phyloP scores from a whole-genome alignment of 2,329 filamentous ascomycete species.

The Fusarium tjaetaba region DNA sequence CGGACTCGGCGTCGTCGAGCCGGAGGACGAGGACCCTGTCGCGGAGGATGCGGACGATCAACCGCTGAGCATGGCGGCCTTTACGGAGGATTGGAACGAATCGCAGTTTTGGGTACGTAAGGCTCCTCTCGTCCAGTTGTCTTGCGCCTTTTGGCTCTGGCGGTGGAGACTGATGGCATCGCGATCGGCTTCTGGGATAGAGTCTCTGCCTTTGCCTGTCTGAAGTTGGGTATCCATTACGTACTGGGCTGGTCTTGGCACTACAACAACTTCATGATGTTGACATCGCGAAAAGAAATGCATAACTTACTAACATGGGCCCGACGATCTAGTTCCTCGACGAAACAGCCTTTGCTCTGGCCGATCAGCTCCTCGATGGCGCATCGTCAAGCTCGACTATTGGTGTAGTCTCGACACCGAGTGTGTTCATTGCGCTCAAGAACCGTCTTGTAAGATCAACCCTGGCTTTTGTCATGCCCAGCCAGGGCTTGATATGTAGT shows the following conservation, averaged over 20 bases:
- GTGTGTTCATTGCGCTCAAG: slow-evolving; percentile 79
- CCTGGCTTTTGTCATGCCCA: neutral
- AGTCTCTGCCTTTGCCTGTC: slow-evolving; percentile 6
- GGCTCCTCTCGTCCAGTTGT: slow-evolving; percentile 6
- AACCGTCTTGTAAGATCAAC: slow-evolving; percentile 63
- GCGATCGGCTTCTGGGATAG: slow-evolving; percentile 25
- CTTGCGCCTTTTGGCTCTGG: neutral
- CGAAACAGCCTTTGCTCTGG: slow-evolving; percentile 72
- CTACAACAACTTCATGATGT: slow-evolving; percentile 39
- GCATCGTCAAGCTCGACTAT: slow-evolving; percentile 67
- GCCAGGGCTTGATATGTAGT: neutral
- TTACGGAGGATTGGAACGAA: slow-evolving; percentile 84
- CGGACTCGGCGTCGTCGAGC: slow-evolving; percentile 52
- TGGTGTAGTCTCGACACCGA: slow-evolving; percentile 78
- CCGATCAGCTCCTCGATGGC: slow-evolving; percentile 71
- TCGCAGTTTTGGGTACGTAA: slow-evolving; percentile 81
- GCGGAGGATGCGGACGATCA: slow-evolving; percentile 55
- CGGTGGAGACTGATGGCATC: slow-evolving; percentile 38
- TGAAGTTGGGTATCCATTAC: slow-evolving; percentile 34
- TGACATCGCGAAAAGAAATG: neutral
- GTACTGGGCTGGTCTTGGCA: slow-evolving; percentile 28
- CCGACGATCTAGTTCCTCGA: slow-evolving; percentile 70
- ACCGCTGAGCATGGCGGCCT: slow-evolving; percentile 71
- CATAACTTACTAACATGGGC: slow-evolving; percentile 9
- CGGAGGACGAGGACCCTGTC: slow-evolving; percentile 42